Conservation (phyloP, 805 yeast genomes). For the Metschnikowia santaceciliae region DNA sequence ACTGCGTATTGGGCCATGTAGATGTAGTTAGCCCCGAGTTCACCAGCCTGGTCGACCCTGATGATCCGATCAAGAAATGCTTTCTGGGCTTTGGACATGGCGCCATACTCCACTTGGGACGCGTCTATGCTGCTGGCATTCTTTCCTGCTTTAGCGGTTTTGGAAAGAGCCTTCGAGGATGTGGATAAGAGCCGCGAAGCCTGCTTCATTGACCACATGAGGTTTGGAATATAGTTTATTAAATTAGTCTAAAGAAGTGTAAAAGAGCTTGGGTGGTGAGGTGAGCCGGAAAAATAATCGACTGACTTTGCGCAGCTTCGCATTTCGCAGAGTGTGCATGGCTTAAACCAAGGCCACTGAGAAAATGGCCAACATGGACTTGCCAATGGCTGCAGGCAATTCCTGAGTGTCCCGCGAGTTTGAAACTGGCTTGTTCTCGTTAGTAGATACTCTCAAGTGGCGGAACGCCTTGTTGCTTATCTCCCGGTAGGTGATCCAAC, state of each 20-base stretch:
- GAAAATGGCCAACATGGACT: conserved; percentile 45
- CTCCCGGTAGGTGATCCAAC: conserved; percentile 51
- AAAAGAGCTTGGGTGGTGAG: not conserved
- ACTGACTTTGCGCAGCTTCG: conserved; percentile 2
- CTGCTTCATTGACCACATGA: not conserved
- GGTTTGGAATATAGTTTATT: not conserved
- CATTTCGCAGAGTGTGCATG: not conserved
- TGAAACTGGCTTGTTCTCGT: conserved; percentile 50
- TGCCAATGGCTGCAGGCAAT: conserved; percentile 46
- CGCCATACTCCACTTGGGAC: conserved; percentile 28
- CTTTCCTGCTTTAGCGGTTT: conserved; percentile 3
- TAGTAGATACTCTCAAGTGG: conserved; percentile 41
- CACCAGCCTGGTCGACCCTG: conserved; percentile 97
- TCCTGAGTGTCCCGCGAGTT: conserved; percentile 63
- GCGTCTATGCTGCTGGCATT: not conserved
- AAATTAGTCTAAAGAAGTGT: no score
- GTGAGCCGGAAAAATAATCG: conserved; percentile 1
- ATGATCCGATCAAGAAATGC: conserved; percentile 72
- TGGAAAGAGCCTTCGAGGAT: conserved; percentile 6
- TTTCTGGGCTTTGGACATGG: conserved; percentile 50
- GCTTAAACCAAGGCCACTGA: not conserved
- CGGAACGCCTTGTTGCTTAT: conserved; percentile 47
- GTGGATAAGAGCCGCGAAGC: not conserved
- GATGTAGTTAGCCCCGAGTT: conserved; percentile 90
- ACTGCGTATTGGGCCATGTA: conserved; percentile 88